Conservation (phyloP, 2,329 filamentous ascomycete genomes). For the Gremmenia infestans region DNA sequence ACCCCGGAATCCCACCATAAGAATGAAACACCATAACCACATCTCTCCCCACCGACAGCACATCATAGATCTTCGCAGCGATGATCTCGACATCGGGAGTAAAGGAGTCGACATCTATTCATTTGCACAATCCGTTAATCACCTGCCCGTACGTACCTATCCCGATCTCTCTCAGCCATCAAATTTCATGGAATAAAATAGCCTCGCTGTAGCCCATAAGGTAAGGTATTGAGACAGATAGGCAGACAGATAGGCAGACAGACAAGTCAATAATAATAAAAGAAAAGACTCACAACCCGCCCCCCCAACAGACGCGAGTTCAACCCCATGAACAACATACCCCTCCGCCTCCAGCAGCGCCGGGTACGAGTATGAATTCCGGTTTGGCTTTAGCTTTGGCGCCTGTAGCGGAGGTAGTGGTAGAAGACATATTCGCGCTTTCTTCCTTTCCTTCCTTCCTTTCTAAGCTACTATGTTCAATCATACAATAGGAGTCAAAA, state of each 20-base stretch:
- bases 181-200: too few relatives aligned
- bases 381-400: conserved; percentile 18
- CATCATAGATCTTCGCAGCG: conserved; percentile 28
- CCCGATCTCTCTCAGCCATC: too few relatives aligned
- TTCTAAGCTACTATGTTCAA: too few relatives aligned
- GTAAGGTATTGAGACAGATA: too few relatives aligned
- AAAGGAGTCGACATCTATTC: conserved; percentile 14
- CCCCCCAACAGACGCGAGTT: conserved; percentile 17
- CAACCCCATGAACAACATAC: conserved; percentile 17
- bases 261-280: too few relatives aligned
- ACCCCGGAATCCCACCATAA: conserved; percentile 35
- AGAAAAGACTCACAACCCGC: conserved; percentile 4
- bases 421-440: background rate
- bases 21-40: conserved; percentile 37
- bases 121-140: too few relatives aligned
- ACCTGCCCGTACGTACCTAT: too few relatives aligned
- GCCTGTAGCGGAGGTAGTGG: too few relatives aligned
- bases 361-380: conserved; percentile 26
- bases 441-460: too few relatives aligned
- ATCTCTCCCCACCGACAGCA: conserved; percentile 35
- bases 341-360: conserved; percentile 18
- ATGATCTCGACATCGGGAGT: conserved; percentile 35
- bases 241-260: too few relatives aligned
- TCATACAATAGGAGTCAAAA: too few relatives aligned
- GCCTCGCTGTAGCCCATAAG: too few relatives aligned